These are phyloP conservation scores for Trichocladium uniseriatum DNA, from an alignment of 495 filamentous ascomycete genomes.

Conservation along the genomic window DNA sequence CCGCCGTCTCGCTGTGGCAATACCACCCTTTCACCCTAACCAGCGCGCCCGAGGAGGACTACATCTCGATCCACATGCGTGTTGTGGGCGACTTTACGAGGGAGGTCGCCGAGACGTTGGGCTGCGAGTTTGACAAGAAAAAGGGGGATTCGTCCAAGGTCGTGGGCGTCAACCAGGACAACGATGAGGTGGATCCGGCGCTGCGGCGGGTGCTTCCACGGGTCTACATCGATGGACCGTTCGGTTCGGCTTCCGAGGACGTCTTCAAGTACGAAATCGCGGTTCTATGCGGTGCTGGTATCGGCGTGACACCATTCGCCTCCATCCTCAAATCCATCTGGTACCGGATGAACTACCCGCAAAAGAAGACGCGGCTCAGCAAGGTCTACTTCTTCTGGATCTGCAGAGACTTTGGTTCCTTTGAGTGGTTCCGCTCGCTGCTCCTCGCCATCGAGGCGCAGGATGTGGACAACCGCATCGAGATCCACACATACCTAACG, in stretches of 20 bases:
- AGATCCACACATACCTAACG: conserved; percentile 68
- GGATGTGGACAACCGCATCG: conserved; percentile 69
- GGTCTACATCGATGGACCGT: conserved; percentile 71
- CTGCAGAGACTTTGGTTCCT: conserved; percentile 67
- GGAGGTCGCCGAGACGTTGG: conserved; percentile 52
- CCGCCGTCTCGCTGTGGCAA: conserved; percentile 69
- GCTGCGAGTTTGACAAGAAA: conserved; percentile 57
- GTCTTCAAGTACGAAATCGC: conserved; percentile 71
- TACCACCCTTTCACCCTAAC: conserved; percentile 74
- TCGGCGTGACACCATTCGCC: conserved; percentile 66
- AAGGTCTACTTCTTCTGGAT: conserved; percentile 87
- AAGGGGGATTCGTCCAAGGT: conserved; percentile 47
- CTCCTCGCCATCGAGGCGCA: conserved; percentile 74
- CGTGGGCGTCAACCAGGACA: conserved; percentile 53
- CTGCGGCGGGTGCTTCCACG: conserved; percentile 61
- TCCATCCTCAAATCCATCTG: conserved; percentile 78
- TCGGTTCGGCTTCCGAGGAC: conserved; percentile 68
- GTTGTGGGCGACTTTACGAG: conserved; percentile 63
- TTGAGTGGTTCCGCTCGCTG: conserved; percentile 74
- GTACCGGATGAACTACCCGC: conserved; percentile 77
- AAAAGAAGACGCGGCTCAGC: conserved; percentile 60
- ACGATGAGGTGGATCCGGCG: conserved; percentile 52
- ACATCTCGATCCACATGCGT: conserved; percentile 71
- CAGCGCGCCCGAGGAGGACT: conserved; percentile 72
- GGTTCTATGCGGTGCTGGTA: conserved; percentile 59